Evolutionary conservation across 208 protist genomes (phyloP).

Genomic region (Leishmania tropica): DNA sequence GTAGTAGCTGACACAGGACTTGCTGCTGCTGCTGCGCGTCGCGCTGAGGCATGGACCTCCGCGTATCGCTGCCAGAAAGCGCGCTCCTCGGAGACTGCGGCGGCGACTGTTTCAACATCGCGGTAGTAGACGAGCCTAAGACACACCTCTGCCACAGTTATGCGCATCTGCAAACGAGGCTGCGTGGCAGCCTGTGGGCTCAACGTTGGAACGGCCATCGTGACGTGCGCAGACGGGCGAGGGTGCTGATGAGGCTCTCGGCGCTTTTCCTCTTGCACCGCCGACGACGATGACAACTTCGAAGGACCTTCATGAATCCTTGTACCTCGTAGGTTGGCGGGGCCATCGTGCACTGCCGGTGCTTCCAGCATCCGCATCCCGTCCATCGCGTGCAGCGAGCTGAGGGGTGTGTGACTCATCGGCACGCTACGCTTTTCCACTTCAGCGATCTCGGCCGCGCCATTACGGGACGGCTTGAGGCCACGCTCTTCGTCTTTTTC

Average conservation of each 20-base stretch:
- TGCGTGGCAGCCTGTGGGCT: not conserved
- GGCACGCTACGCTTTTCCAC: not conserved
- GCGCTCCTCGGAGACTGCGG: slow-evolving; percentile 6
- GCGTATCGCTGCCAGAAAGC: slow-evolving; percentile 33
- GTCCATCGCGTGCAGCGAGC: slow-evolving; percentile 4
- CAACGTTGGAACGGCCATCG: not conserved
- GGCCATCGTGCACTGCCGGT: not conserved
- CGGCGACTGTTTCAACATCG: slow-evolving; percentile 5
- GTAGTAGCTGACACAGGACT: not conserved
- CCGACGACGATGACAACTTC: not conserved
- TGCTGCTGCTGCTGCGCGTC: not conserved
- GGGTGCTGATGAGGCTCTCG: not conserved
- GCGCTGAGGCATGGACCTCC: slow-evolving; percentile 17
- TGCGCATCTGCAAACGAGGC: slow-evolving; percentile 20
- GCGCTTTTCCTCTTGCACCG: not conserved
- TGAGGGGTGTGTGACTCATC: slow-evolving; percentile 1
- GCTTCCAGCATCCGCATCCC: not conserved
- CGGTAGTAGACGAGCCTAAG: slow-evolving; percentile 22
- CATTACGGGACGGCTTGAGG: not conserved
- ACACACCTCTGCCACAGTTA: slow-evolving; percentile 27
- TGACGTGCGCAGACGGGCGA: not conserved
- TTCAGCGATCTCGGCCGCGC: not conserved
- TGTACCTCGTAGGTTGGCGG: not conserved
- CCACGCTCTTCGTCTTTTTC: not conserved
- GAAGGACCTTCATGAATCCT: not conserved